Base-by-base conservation (phyloP, 805 yeast genomes). In the Spathaspora passalidarum region DNA sequence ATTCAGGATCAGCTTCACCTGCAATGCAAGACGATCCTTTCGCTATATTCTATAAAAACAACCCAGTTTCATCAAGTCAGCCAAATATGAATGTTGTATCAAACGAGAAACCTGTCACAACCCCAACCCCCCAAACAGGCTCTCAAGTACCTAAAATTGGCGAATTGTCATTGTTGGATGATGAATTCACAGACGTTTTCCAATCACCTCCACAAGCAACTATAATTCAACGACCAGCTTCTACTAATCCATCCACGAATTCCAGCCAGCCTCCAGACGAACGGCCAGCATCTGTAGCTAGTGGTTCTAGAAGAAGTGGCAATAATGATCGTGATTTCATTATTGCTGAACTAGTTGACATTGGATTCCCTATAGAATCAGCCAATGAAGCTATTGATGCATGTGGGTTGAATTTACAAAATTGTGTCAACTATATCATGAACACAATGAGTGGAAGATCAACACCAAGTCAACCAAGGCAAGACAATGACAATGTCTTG, bases 321-420 rank as follows among this genome's bases (percentile, higher is more conserved):
- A 40, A 23, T 10, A 17, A 22, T 14, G 7, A 60, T 62, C 39
- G 40, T 38, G 86, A 82, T 51, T 66, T 66, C 36, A 72, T 80
- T 1, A 58, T 87, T 14, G 92, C 92, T 0, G 86, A 81, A 53
- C 68, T 88, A 37, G 63, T 86, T 2, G 94, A 88, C 48, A 88
- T 88, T 81, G 96, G 96, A 2, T 88, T 88, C 56, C 63, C 84
- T 1, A 66, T 77, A 1, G 82, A 79, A 1, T 78, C 73, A 43
- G 81, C 94, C 4, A 75, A 72, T 20, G 63, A 66, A 2, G 95
- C 95, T 0, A 69, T 88, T 32, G 73, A 64, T 6, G 64, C 69
- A 39, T 79, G 83, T 0, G 88, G 90, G 0, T 59, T 73, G 5
- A 79, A 85, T 52, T 68, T 87, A 7, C 79, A 83, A 47, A 74